Evolutionary conservation across 2,329 filamentous ascomycete species (phyloP), one percentile per base, ranked within the genome.

Genomic region (Ceratocystis papillata): DNA sequence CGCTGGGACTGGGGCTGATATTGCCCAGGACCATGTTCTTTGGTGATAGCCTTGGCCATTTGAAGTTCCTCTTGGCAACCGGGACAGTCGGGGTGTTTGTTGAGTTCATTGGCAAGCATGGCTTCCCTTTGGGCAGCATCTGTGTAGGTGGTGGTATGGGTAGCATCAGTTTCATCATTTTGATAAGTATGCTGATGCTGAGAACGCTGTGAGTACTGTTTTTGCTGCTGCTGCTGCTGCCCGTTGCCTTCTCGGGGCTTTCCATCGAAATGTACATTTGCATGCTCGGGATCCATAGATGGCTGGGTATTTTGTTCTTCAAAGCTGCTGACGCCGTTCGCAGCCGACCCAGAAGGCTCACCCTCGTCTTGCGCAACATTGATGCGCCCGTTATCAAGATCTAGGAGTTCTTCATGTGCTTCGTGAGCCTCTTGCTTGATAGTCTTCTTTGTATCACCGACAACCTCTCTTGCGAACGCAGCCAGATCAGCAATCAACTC

Each of bases 401-500:
- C 64, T 20, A 60, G 44, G 2, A 65, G 63, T 33, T 65, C 55
- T 3, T 65, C 53, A 15, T 65, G 28, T 25, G 64, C 87, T 69
- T 90, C 79, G 69, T 88, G 83, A 0, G 92, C 90, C 1, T 87
- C 88, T 17, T 86, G 81, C 0, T 91, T 89, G 5, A 96, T 74
- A 0, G 88, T 87, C 68, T 90, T 87, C 0, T 91, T 90, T 2
- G 91, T 91, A 71, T 96, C 92, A 63, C 85, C 86, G 73, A 96
- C 91, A 0, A 97, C 87, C 73, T 96, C 88, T 53, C 88, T 85
- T 12, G 87, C 88, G 60, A 96, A 83, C 0, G 86, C 86, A 59
- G 86, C 85, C 50, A 96, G 76, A 71, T 97, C 93, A 10, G 87
- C 84, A 57, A 96, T 78, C 71, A 97, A 91, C 5, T 92, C 80